Percentiles rank a stretch among this genome's conserved stretches.
These are phyloP conservation scores for Verbascum thapsus DNA, from an alignment of 257 asterid genomes.

Conservation along the genomic window DNA sequence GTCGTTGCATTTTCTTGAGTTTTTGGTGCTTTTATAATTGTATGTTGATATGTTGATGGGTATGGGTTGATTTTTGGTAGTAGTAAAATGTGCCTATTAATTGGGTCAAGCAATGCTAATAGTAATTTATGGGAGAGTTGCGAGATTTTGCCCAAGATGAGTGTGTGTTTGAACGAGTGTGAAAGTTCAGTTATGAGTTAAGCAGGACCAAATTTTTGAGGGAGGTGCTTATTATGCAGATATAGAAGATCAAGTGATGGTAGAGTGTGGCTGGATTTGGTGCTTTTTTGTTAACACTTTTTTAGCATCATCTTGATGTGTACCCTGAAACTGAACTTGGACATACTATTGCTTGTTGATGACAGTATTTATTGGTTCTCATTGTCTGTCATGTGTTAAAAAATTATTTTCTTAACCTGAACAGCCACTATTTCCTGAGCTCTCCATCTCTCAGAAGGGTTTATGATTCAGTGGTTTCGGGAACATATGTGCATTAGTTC, in stretches of 20 bases:
- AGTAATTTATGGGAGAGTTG: background rate
- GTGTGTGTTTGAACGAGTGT: too few species aligned
- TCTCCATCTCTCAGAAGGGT: background rate
- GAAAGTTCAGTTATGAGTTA: too few species aligned
- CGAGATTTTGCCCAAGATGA: background rate
- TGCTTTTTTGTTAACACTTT: too few species aligned
- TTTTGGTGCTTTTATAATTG: slow-evolving; percentile 6
- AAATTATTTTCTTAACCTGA: too few species aligned
- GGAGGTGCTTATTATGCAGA: too few species aligned
- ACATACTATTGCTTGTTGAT: slow-evolving; percentile 5
- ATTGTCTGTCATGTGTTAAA: background rate
- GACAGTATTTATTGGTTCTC: slow-evolving; percentile 1
- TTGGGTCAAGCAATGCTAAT: slow-evolving; percentile 9
- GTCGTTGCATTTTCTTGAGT: background rate
- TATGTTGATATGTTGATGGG: background rate
- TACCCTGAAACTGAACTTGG: too few species aligned
- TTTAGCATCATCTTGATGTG: too few species aligned
- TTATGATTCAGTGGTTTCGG: background rate
- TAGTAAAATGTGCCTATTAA: background rate
- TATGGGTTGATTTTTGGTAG: slow-evolving; percentile 16
- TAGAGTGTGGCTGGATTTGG: too few species aligned
- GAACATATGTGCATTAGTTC: background rate
- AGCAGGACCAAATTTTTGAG: too few species aligned
- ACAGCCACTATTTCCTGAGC: background rate
- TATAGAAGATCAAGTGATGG: too few species aligned